Conservation (phyloP, 768 basidiomycete genomes). For the Tylopilus balloui region DNA sequence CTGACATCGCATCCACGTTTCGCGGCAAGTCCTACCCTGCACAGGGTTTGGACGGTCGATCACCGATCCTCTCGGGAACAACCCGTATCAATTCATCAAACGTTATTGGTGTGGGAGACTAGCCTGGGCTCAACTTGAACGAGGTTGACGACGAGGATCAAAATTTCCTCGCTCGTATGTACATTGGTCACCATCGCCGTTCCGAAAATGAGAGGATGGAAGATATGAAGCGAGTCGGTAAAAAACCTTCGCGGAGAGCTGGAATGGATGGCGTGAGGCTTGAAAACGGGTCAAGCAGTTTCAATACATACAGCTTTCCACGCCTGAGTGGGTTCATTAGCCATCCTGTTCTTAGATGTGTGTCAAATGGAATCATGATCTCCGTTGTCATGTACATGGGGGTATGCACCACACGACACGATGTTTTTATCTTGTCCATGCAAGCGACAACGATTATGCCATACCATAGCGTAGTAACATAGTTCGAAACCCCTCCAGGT, state of each 20-base stretch:
- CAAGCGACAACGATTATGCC: not conserved
- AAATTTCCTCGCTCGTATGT: conserved; percentile 42
- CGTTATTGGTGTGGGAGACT: conserved; percentile 7
- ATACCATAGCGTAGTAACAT: not conserved
- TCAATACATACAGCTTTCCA: not conserved
- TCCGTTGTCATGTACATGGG: not conserved
- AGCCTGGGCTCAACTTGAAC: too few relatives aligned
- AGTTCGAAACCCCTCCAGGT: not conserved
- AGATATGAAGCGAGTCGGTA: conserved; percentile 57
- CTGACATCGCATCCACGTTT: conserved; percentile 27
- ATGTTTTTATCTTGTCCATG: not conserved
- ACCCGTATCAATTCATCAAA: not conserved
- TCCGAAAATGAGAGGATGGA: conserved; percentile 30
- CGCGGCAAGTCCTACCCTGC: conserved; percentile 17
- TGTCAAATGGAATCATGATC: not conserved
- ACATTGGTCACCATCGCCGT: conserved; percentile 40
- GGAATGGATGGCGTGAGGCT: conserved; percentile 60
- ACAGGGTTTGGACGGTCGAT: conserved; percentile 19
- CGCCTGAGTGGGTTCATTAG: not conserved
- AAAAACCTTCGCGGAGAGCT: conserved; percentile 52
- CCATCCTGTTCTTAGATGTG: not conserved
- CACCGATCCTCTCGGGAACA: not conserved
- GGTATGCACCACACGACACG: too few relatives aligned
- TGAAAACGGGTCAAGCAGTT: conserved; percentile 43
- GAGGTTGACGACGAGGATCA: conserved; percentile 47